Evolutionary conservation across 129 eudicot genomes (phyloP).

Genomic region (Centella asiatica): DNA sequence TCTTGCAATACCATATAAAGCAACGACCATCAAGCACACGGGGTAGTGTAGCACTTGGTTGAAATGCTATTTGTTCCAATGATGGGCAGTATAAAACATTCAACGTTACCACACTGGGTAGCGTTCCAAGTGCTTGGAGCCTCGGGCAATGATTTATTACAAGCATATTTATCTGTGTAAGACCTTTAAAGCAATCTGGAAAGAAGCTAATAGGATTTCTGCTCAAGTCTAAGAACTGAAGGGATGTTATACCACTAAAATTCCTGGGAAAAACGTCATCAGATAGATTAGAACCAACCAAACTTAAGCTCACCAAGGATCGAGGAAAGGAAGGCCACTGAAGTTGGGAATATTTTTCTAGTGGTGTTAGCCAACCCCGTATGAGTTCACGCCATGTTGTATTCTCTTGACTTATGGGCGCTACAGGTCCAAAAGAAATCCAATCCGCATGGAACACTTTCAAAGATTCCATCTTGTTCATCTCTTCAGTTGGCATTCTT

Average conservation of each 20-base stretch:
- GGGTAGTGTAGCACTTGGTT: background rate
- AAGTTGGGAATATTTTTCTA: background rate
- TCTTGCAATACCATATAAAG: background rate
- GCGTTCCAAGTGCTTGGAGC: background rate
- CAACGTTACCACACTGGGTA: background rate
- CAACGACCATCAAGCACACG: no score
- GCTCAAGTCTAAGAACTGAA: background rate
- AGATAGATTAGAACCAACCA: background rate
- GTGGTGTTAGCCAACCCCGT: background rate
- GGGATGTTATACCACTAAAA: background rate
- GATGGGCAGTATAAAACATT: background rate
- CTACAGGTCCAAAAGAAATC: background rate
- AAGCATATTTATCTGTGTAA: background rate
- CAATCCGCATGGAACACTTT: constrained; percentile 1
- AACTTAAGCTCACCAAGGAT: background rate
- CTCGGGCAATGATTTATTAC: rapidly evolving
- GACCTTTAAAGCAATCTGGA: constrained; percentile 10
- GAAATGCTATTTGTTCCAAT: background rate
- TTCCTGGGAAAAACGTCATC: background rate
- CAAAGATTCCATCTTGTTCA: background rate
- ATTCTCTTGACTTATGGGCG: background rate
- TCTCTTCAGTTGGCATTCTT: background rate
- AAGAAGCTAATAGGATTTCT: constrained; percentile 8
- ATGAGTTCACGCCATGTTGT: background rate
- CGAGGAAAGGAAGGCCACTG: background rate